A percentile compares a stretch with the other conserved stretches of the same genome.
Conservation (phyloP, 805 yeast species). For the Starmerella vitae region DNA sequence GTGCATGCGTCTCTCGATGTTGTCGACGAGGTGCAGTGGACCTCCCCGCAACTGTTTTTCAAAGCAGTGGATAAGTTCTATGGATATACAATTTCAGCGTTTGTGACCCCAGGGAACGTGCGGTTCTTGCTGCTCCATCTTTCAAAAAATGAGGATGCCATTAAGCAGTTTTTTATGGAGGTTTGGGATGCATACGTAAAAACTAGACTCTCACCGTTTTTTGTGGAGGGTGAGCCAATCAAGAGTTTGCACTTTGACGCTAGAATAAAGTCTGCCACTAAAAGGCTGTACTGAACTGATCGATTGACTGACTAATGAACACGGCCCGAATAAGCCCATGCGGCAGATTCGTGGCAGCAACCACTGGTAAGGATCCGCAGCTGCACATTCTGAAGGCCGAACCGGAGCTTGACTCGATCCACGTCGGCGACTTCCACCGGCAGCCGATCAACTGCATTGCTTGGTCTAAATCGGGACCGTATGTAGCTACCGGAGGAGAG, state of each 20-base stretch:
- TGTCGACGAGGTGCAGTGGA: constrained; percentile 85
- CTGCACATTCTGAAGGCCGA: too few relatives aligned
- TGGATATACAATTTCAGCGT: constrained; percentile 70
- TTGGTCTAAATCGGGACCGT: constrained; percentile 62
- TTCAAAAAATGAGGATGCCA: constrained; percentile 50
- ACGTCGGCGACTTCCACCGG: constrained; percentile 62
- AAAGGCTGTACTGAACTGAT: too few relatives aligned
- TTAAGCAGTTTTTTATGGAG: constrained; percentile 72
- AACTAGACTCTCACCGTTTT: constrained; percentile 75
- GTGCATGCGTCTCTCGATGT: constrained; percentile 80
- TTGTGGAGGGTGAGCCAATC: constrained; percentile 60
- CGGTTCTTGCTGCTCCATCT: constrained; percentile 65
- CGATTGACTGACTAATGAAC: too few relatives aligned
- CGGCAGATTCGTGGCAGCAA: too few relatives aligned
- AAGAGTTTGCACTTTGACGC: constrained; percentile 61
- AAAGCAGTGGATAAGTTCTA: constrained; percentile 77
- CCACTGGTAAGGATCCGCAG: too few relatives aligned
- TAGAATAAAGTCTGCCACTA: constrained; percentile 56
- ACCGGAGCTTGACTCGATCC: too few relatives aligned
- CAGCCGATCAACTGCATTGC: constrained; percentile 60
- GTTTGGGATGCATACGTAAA: constrained; percentile 80
- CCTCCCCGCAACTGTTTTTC: constrained; percentile 46
- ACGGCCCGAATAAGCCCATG: too few relatives aligned
- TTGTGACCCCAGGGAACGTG: constrained; percentile 74
- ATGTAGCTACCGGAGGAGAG: constrained; percentile 75